Conservation (phyloP, 2,329 filamentous ascomycete species). For the Cladosporium sp. region DNA sequence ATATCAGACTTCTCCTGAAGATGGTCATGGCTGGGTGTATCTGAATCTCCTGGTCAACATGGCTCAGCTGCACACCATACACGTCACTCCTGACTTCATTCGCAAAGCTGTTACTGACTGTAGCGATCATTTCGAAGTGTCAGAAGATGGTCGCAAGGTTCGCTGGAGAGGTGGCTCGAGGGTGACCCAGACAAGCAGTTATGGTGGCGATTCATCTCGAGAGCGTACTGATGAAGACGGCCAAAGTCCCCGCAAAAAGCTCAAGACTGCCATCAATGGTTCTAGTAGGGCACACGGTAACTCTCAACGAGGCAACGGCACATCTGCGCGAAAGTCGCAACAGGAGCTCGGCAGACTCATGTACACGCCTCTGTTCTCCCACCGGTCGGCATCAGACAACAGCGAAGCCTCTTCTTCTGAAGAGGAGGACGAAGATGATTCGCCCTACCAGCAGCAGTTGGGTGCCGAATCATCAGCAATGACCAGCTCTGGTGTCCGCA, state of each 20-base stretch:
- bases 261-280: conserved; percentile 21
- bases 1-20: conserved; percentile 49
- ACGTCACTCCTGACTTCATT: conserved; percentile 74
- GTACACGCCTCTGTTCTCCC: conserved; percentile 48
- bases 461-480: conserved; percentile 39
- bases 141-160: conserved; percentile 71
- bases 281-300: neutral
- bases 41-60: conserved; percentile 75
- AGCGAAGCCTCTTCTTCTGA: conserved; percentile 34
- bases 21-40: conserved; percentile 77
- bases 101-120: conserved; percentile 65
- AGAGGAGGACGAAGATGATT: conserved; percentile 29
- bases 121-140: conserved; percentile 73
- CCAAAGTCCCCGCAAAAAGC: conserved; percentile 25
- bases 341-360: conserved; percentile 33
- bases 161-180: conserved; percentile 70
- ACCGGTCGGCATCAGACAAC: conserved; percentile 40
- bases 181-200: conserved; percentile 61
- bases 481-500: conserved; percentile 44
- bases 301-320: conserved; percentile 3
- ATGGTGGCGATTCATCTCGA: conserved; percentile 34
- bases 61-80: conserved; percentile 80
- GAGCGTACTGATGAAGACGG: conserved; percentile 17
- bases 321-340: conserved; percentile 10
- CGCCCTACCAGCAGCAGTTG: conserved; percentile 25